A percentile compares a stretch with the other conserved stretches of the same genome.
These are phyloP conservation scores for Penicillium sp. DNA, from an alignment of 2,329 filamentous ascomycete species.

Conservation along the genomic window DNA sequence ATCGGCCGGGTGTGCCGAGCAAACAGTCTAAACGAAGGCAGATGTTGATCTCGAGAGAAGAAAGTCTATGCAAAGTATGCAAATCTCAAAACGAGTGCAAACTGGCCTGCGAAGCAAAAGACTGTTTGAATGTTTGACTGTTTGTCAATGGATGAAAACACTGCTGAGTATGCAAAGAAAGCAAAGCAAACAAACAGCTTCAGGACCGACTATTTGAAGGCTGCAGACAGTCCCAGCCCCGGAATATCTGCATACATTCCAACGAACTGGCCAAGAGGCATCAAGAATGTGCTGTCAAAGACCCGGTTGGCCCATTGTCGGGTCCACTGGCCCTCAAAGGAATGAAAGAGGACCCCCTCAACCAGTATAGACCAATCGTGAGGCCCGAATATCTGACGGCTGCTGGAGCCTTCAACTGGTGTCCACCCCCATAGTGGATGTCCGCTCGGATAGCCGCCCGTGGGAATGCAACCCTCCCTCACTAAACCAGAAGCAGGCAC, in stretches of 20 bases:
- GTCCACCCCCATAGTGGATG: conserved; percentile 22
- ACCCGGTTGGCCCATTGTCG: conserved; percentile 22
- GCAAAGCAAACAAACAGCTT: conserved; percentile 47
- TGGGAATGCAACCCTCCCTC: conserved; percentile 36
- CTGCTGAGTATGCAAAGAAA: conserved; percentile 44
- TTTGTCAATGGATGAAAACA: conserved; percentile 43
- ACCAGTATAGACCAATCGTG: conserved; percentile 28
- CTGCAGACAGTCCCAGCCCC: conserved; percentile 36
- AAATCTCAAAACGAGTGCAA: conserved; percentile 19
- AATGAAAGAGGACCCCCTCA: conserved; percentile 23
- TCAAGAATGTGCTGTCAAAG: conserved; percentile 34
- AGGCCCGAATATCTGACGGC: conserved; percentile 15
- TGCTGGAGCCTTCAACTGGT: conserved; percentile 28
- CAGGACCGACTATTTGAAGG: conserved; percentile 41
- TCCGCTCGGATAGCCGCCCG: conserved; percentile 33
- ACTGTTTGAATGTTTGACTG: conserved; percentile 43
- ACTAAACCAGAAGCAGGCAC: conserved; percentile 35
- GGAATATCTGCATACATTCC: conserved; percentile 40
- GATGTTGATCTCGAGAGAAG: not conserved
- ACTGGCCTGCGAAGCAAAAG: conserved; percentile 3
- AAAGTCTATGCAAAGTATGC: conserved; percentile 22
- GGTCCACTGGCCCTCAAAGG: conserved; percentile 25
- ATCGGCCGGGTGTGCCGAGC: conserved; percentile 3
- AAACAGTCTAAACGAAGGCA: too few species aligned
- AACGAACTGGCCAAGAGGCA: conserved; percentile 31